Evolutionary conservation across 108 stramenopile genomes (phyloP).

Genomic region (Parietichytrium sp.): DNA sequence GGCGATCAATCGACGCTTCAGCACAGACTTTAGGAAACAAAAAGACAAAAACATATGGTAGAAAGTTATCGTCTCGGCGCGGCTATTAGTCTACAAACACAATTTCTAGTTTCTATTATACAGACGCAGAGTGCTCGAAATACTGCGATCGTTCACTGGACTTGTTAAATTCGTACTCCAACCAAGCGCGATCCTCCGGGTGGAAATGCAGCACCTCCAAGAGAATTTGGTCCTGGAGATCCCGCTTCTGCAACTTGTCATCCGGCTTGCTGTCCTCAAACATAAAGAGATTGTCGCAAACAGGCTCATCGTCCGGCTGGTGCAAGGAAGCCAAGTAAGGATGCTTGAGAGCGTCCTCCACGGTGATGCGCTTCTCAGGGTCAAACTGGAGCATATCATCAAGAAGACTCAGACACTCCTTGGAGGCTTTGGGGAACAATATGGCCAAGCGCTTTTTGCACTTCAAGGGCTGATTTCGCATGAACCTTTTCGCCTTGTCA

Average conservation of each 20-base stretch:
- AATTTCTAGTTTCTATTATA: too few relatives aligned
- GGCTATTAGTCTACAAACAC: too few relatives aligned
- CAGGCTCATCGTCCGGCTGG: conserved; percentile 65
- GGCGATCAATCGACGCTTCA: too few relatives aligned
- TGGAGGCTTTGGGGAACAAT: conserved; percentile 49
- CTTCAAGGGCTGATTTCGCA: conserved; percentile 76
- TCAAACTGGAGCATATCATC: conserved; percentile 68
- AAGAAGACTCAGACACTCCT: conserved; percentile 67
- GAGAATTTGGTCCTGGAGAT: neutral
- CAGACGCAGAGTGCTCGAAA: too few relatives aligned
- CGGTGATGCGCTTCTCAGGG: conserved; percentile 67
- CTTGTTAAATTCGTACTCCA: too few relatives aligned
- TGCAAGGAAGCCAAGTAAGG: conserved; percentile 76
- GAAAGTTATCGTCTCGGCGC: too few relatives aligned
- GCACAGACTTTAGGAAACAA: too few relatives aligned
- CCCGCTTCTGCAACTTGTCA: neutral
- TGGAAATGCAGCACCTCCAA: conserved; percentile 17
- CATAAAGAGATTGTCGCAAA: conserved; percentile 21
- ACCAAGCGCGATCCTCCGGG: conserved; percentile 12
- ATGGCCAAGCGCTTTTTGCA: neutral
- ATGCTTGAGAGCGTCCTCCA: conserved; percentile 69
- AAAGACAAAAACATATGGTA: too few relatives aligned
- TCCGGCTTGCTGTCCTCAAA: conserved; percentile 16
- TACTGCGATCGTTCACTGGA: too few relatives aligned
- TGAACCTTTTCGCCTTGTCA: conserved; percentile 82